Percentiles rank a stretch among this genome's conserved stretches.
These are phyloP conservation scores for Beta vulgaris DNA, from an alignment of 148 eudicot genomes.

Conservation along the genomic window DNA sequence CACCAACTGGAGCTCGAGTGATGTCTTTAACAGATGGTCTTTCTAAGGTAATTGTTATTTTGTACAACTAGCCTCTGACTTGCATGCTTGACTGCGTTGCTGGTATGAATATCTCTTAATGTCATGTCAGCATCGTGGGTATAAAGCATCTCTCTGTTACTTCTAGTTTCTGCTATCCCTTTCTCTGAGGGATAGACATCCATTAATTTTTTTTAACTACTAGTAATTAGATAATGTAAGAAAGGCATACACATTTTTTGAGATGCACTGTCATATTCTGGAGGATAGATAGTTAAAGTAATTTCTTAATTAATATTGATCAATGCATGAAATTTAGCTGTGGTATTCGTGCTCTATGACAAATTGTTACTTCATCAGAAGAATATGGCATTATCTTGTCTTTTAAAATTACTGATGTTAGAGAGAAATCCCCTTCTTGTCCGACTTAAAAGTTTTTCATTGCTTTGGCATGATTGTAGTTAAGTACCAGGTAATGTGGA, in stretches of 20 bases:
- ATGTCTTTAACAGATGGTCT: conserved; percentile 98
- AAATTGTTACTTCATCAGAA: neutral
- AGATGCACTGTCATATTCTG: neutral
- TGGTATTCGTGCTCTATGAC: neutral
- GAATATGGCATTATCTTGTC: neutral
- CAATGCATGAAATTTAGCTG: neutral
- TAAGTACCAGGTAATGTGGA: too few relatives aligned
- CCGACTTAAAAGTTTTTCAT: neutral
- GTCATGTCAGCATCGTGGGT: neutral
- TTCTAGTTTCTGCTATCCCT: neutral
- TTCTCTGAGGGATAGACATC: neutral
- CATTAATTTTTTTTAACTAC: too few relatives aligned
- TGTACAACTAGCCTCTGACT: neutral
- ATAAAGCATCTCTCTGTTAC: neutral
- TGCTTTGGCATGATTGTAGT: too few relatives aligned
- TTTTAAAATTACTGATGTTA: neutral
- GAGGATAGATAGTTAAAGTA: neutral
- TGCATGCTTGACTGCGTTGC: conserved; percentile 3
- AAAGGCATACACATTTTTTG: neutral
- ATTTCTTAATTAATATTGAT: neutral
- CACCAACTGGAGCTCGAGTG: conserved; percentile 96
- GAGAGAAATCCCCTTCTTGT: neutral
- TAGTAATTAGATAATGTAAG: too few relatives aligned
- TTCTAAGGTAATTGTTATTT: conserved; percentile 56
- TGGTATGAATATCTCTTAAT: too few relatives aligned